phyloP scores from a whole-genome alignment of 306 rosid genomes.

The Coriaria nepalensis region DNA sequence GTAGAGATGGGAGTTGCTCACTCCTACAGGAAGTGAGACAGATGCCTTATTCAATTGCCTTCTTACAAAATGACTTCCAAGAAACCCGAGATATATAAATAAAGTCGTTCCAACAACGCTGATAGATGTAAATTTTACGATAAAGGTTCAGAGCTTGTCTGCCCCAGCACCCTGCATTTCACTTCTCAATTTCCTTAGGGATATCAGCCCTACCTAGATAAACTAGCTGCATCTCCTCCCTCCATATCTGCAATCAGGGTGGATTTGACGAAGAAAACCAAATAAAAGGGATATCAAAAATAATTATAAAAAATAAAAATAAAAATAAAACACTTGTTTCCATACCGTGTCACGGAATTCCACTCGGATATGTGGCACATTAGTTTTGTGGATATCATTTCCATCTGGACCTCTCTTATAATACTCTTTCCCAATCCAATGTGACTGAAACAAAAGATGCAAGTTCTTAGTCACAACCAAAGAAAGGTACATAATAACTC shows the following conservation, averaged over 20 bases:
- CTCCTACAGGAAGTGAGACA: not conserved
- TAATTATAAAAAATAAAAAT: conserved; percentile 44
- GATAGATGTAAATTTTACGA: not conserved
- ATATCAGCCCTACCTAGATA: conserved; percentile 49
- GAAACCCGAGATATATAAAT: too few species aligned
- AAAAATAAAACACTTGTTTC: not conserved
- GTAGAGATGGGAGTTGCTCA: conserved; percentile 1
- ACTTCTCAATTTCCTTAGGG: conserved; percentile 51
- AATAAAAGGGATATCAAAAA: conserved; percentile 24
- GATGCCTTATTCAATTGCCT: not conserved
- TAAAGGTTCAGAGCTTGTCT: conserved; percentile 7
- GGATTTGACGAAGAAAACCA: not conserved
- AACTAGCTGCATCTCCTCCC: conserved; percentile 85
- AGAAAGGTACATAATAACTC: not conserved
- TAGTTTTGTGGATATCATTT: conserved; percentile 82
- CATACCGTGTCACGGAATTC: conserved; percentile 87
- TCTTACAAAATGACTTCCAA: too few species aligned
- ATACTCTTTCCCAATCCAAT: conserved; percentile 89
- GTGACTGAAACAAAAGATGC: conserved; percentile 41
- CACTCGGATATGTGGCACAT: conserved; percentile 92
- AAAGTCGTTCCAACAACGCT: too few species aligned
- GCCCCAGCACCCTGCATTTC: conserved; percentile 17
- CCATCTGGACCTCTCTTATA: conserved; percentile 89
- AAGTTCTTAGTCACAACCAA: not conserved
- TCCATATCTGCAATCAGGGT: conserved; percentile 63